Evolutionary conservation across 352 stramenopile species (phyloP), one percentile per base, ranked within the genome.

Genomic region (Phytophthora sp.): DNA sequence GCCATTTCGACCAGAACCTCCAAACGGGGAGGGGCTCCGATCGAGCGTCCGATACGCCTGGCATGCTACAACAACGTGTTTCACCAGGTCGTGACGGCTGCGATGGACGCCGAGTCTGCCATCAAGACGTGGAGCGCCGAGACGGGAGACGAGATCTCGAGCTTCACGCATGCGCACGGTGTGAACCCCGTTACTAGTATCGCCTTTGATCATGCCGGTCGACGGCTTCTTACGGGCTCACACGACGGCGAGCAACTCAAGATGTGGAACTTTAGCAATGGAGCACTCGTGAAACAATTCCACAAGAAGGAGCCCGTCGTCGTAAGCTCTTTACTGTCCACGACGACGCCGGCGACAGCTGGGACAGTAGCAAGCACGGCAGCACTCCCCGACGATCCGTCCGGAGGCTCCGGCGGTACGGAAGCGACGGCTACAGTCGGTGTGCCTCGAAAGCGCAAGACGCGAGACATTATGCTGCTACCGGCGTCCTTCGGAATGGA

Each of bases 181-280:
- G 41, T 76, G 24, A 91, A 75, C 38, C 84, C 85, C 4, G 80
- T 96, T 27, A 97, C 86, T 0, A 88, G 81, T 24, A 90, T 96
- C 31, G 80, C 80, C 9, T 96, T 97, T 15, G 89, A 97, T 50
- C 82, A 79, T 29, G 84, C 88, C 5, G 87, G 88, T 1, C 76
- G 89, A 11, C 69, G 89, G 7, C 69, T 97, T 23, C 71, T 97
- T 16, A 96, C 89, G 9, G 88, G 88, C 9, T 84, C 84, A 7
- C 86, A 96, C 58, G 82, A 93, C 47, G 89, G 89, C 2, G 64
- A 83, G 7, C 50, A 79, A 15, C 82, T 97, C 35, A 93, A 94
- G 62, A 88, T 97, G 72, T 97, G 89, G 89, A 97, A 97, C 57
- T 97, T 96, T 66, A 91, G 84, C 71, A 97, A 94, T 49, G 89